phyloP scores from a whole-genome alignment of 2,329 filamentous ascomycete species.

The Sclerotinia subarctica region DNA sequence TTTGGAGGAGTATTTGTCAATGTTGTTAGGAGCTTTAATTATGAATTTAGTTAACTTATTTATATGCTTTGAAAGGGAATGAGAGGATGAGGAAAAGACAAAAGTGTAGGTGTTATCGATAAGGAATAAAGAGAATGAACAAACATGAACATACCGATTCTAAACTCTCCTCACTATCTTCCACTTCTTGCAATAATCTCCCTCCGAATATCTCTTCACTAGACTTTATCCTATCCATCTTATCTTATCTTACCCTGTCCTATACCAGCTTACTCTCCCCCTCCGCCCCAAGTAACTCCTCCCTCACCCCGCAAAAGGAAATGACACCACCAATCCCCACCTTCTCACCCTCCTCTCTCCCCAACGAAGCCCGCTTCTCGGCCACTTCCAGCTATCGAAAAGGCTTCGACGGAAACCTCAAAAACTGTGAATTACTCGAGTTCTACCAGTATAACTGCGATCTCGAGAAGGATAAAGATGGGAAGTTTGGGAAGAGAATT shows the following conservation, averaged over 20 bases:
- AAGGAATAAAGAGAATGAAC: slow-evolving; percentile 19
- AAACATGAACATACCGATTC: slow-evolving; percentile 50
- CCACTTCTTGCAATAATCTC: slow-evolving; percentile 52
- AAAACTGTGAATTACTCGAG: slow-evolving; percentile 43
- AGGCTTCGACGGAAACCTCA: slow-evolving; percentile 55
- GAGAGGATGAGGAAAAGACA: slow-evolving; percentile 6
- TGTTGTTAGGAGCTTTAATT: slow-evolving; percentile 25
- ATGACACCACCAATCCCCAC: slow-evolving; percentile 59
- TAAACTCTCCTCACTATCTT: slow-evolving; percentile 50
- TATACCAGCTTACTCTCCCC: too few species aligned
- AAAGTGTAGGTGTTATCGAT: slow-evolving; percentile 26
- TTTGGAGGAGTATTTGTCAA: slow-evolving; percentile 17
- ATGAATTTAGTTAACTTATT: neutral
- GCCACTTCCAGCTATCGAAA: slow-evolving; percentile 41
- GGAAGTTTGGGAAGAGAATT: slow-evolving; percentile 45
- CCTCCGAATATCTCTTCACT: slow-evolving; percentile 42
- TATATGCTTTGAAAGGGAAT: neutral
- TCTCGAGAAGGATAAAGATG: slow-evolving; percentile 46
- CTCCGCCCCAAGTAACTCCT: neutral
- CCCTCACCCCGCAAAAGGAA: neutral
- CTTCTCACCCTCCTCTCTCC: slow-evolving; percentile 44
- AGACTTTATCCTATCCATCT: slow-evolving; percentile 23
- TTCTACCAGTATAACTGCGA: slow-evolving; percentile 43
- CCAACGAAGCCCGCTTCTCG: too few species aligned
- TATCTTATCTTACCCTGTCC: slow-evolving; percentile 6